phyloP scores from a whole-genome alignment of 805 yeast species.

The Wickerhamiella brachini region DNA sequence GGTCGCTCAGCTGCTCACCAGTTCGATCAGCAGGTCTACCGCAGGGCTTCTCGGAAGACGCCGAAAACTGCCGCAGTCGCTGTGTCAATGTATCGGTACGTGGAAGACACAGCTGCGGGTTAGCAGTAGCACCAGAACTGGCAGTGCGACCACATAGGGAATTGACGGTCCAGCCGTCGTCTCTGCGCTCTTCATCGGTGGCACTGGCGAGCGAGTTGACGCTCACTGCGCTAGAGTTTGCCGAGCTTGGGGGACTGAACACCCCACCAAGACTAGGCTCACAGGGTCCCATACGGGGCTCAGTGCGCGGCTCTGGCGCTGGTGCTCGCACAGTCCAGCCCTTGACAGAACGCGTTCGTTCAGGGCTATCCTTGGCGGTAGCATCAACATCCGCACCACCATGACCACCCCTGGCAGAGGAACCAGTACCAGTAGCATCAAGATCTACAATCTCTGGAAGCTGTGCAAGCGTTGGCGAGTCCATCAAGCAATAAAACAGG shows the following conservation, averaged over 20 bases:
- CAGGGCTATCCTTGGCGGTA: too few relatives aligned
- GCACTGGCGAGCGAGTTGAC: background rate
- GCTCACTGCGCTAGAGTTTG: background rate
- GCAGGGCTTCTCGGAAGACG: background rate
- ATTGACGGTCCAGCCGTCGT: background rate
- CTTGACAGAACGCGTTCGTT: too few relatives aligned
- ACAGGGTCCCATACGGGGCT: too few relatives aligned
- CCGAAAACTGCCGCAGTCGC: background rate
- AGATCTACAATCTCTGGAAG: background rate
- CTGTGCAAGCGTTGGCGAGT: background rate
- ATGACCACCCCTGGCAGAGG: too few relatives aligned
- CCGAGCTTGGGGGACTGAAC: background rate
- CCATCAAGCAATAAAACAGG: background rate
- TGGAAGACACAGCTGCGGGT: background rate
- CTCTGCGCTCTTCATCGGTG: background rate
- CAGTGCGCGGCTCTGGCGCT: background rate
- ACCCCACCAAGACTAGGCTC: background rate
- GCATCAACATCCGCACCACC: too few relatives aligned
- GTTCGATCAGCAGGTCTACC: too few relatives aligned
- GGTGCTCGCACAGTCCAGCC: background rate
- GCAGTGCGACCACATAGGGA: background rate
- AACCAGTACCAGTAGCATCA: background rate
- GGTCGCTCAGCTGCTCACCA: too few relatives aligned
- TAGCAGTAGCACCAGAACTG: background rate
- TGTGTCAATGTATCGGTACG: background rate